These are phyloP conservation scores for Gautieria morchelliformis DNA, from an alignment of 768 basidiomycete species.

Conservation along the genomic window DNA sequence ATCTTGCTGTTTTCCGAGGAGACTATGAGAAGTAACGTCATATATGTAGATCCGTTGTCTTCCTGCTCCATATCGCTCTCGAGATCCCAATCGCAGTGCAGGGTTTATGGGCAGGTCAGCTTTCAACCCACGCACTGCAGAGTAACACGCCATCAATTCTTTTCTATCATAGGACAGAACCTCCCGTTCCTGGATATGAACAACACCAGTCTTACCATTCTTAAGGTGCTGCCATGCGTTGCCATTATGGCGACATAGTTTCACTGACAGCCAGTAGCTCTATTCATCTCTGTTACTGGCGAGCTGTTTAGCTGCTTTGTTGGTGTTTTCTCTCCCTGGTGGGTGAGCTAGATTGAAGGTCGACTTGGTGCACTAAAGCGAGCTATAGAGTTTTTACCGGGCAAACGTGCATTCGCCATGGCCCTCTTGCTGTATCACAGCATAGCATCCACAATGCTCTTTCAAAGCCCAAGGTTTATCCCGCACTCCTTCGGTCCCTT, in stretches of 20 bases:
- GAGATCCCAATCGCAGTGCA: conserved; percentile 74
- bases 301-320: conserved; percentile 49
- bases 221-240: conserved; percentile 43
- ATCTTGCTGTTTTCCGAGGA: neutral
- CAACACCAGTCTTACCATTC: conserved; percentile 67
- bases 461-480: conserved; percentile 70
- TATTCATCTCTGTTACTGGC: conserved; percentile 56
- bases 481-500: conserved; percentile 56
- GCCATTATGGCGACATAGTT: neutral
- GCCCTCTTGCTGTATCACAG: conserved; percentile 70
- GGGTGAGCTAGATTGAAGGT: neutral
- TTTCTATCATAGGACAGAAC: conserved; percentile 14
- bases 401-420: conserved; percentile 76
- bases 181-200: conserved; percentile 74
- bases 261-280: conserved; percentile 32
- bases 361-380: neutral
- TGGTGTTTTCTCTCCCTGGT: conserved; percentile 71
- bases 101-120: conserved; percentile 50
- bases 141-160: neutral
- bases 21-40: neutral
- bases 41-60: conserved; percentile 46
- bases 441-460: conserved; percentile 62
- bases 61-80: conserved; percentile 70
- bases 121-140: neutral
- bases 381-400: conserved; percentile 64